Conservation (phyloP, 371 early-diverging fungal species). For the Mucor velutinosus region DNA sequence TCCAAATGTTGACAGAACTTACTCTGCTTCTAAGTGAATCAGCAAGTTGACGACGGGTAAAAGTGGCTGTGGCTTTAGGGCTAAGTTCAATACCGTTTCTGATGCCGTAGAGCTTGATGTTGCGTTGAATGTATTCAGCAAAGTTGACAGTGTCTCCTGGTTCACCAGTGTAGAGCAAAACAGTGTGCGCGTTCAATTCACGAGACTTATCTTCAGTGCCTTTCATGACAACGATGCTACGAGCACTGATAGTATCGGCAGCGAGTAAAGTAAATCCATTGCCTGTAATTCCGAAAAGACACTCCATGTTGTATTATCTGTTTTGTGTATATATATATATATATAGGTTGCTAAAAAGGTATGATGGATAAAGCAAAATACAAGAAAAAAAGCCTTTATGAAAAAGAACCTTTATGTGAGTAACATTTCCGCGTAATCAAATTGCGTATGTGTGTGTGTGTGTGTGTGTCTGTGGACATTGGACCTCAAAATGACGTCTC, state of each 20-base stretch:
- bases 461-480: background rate
- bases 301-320: slow-evolving; percentile 69
- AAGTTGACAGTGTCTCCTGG: slow-evolving; percentile 95
- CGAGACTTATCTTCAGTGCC: slow-evolving; percentile 88
- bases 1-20: slow-evolving; percentile 8
- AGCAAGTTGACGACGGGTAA: slow-evolving; percentile 87
- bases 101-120: slow-evolving; percentile 89
- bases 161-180: slow-evolving; percentile 89
- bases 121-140: slow-evolving; percentile 94
- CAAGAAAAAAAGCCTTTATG: too few relatives aligned
- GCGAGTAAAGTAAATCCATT: slow-evolving; percentile 93
- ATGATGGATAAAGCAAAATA: background rate
- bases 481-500: background rate
- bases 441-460: background rate
- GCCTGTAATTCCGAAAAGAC: slow-evolving; percentile 92
- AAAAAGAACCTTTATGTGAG: background rate
- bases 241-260: slow-evolving; percentile 78
- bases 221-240: slow-evolving; percentile 94
- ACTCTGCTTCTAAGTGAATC: slow-evolving; percentile 86
- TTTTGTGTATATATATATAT: background rate
- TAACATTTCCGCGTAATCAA: slow-evolving; percentile 3
- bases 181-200: slow-evolving; percentile 76
- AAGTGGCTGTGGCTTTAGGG: slow-evolving; percentile 83
- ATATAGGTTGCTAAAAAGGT: background rate
- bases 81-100: slow-evolving; percentile 82